Evolutionary conservation across 2,329 filamentous ascomycete species (phyloP).

Genomic region (Monosporascus sp.): DNA sequence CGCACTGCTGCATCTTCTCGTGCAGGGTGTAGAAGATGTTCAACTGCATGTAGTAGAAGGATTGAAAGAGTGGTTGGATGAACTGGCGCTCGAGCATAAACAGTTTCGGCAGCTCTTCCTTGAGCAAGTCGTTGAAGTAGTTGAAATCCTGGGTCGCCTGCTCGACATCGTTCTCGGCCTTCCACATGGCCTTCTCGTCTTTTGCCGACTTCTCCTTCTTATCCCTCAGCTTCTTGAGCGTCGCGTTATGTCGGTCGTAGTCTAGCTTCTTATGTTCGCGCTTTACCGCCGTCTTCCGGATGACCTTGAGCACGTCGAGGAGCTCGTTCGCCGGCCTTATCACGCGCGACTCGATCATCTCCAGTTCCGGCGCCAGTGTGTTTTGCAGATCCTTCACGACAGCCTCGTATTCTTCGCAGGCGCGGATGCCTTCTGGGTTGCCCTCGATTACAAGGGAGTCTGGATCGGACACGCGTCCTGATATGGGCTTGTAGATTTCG

Average conservation of each 20-base stretch:
- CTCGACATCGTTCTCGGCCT: slow-evolving; percentile 87
- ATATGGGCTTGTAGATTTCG: slow-evolving; percentile 98
- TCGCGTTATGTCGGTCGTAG: slow-evolving; percentile 78
- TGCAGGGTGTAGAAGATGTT: slow-evolving; percentile 99
- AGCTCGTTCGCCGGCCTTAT: slow-evolving; percentile 92
- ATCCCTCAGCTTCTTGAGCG: slow-evolving; percentile 90
- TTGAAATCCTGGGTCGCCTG: slow-evolving; percentile 92
- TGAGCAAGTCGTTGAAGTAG: slow-evolving; percentile 95
- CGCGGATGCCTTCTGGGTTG: slow-evolving; percentile 86
- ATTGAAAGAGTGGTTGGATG: slow-evolving; percentile 94
- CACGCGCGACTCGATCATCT: slow-evolving; percentile 92
- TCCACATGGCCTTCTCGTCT: slow-evolving; percentile 96
- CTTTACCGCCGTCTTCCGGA: slow-evolving; percentile 82
- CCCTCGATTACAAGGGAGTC: slow-evolving; percentile 75
- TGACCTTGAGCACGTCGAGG: slow-evolving; percentile 89
- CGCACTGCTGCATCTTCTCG: slow-evolving; percentile 94
- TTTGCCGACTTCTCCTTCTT: slow-evolving; percentile 96
- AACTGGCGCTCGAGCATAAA: slow-evolving; percentile 89
- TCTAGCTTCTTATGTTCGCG: slow-evolving; percentile 97
- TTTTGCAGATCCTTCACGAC: slow-evolving; percentile 88
- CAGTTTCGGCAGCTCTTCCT: slow-evolving; percentile 89
- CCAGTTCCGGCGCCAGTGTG: slow-evolving; percentile 82
- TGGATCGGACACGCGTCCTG: slow-evolving; percentile 89
- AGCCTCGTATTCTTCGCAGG: slow-evolving; percentile 92
- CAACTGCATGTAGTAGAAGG: slow-evolving; percentile 99